Base-by-base conservation (phyloP, 2,329 filamentous ascomycete genomes). In the Penicillium italicum region DNA sequence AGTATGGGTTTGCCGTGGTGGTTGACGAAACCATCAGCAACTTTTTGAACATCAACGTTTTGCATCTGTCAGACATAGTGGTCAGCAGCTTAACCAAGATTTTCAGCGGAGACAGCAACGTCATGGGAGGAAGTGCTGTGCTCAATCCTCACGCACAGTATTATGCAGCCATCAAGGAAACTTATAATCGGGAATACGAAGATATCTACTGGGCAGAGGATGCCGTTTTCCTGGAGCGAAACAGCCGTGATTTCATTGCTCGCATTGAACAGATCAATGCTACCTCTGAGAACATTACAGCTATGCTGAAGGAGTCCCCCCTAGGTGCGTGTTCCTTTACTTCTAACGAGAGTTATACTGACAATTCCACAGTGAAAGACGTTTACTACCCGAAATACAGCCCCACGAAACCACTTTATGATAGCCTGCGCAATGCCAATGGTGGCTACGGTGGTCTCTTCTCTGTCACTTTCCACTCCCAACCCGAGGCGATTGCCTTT, bases 1-100 rank as follows among this genome's bases (percentile, higher is more conserved):
- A 84, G 60, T 96, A 91, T 73, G 88, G 89, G 68, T 97, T 99
- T 71, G 88, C 86, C 22, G 86, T 97, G 12, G 89, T 97, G 2
- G 84, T 99, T 2, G 94, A 99, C 73, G 94, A 99, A 74, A 97
- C 94, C 0, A 90, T 99, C 57, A 93, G 93, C 64, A 99, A 94
- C 54, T 96, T 97, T 71, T 86, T 95, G 69, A 99, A 99, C 71
- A 87, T 97, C 66, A 91, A 97, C 70, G 90, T 99, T 4, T 82
- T 99, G 5, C 90, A 88, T 3, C 89, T 87, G 69, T 90, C 91
- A 57, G 94, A 99, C 73, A 81, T 97, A 16, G 90, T 97, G 5
- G 93, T 96, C 54, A 96, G 90, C 78, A 96, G 90, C 70, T 79
- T 99, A 56, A 97, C 94, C 46, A 99, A 99, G 74, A 88, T 97